Percentiles rank a stretch among this genome's conserved stretches.
Evolutionary conservation across 768 basidiomycete species (phyloP).

Genomic region (Leucocoprinus sp.): DNA sequence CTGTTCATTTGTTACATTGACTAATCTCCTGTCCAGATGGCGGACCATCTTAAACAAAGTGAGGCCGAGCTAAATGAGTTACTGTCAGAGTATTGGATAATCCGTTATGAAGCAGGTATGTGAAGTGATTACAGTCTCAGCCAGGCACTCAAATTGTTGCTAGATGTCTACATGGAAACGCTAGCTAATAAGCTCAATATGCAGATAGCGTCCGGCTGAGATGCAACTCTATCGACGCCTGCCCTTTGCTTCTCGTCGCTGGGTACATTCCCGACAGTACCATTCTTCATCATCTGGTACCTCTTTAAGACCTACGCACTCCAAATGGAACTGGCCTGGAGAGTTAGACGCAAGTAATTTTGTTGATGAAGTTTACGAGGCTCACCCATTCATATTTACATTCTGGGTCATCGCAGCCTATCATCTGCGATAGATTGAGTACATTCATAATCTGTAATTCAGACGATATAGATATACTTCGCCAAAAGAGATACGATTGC

Average conservation of each 20-base stretch:
- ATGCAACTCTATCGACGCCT: slow-evolving; percentile 24
- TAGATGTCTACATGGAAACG: slow-evolving; percentile 84
- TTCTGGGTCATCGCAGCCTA: slow-evolving; percentile 68
- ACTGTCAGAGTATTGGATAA: slow-evolving; percentile 74
- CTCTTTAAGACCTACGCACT: slow-evolving; percentile 52
- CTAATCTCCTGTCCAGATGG: slow-evolving; percentile 42
- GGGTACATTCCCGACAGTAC: slow-evolving; percentile 63
- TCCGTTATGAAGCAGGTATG: slow-evolving; percentile 64
- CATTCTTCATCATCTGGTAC: slow-evolving; percentile 53
- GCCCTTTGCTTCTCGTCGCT: slow-evolving; percentile 12
- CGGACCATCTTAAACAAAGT: slow-evolving; percentile 64
- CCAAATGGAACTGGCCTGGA: slow-evolving; percentile 57
- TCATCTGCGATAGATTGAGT: slow-evolving; percentile 51
- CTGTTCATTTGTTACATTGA: not conserved
- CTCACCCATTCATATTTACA: slow-evolving; percentile 83
- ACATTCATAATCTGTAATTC: slow-evolving; percentile 13
- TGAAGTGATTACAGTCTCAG: not conserved
- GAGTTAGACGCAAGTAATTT: slow-evolving; percentile 4
- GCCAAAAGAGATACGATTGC: slow-evolving; percentile 73
- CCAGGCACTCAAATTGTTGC: not conserved
- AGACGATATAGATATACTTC: slow-evolving; percentile 42
- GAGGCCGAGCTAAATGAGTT: slow-evolving; percentile 77
- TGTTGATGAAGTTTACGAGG: slow-evolving; percentile 11
- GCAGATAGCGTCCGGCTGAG: slow-evolving; percentile 25
- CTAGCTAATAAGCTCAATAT: slow-evolving; percentile 74